phyloP scores from a whole-genome alignment of 352 stramenopile genomes.

The Globisporangium recalcitrans region DNA sequence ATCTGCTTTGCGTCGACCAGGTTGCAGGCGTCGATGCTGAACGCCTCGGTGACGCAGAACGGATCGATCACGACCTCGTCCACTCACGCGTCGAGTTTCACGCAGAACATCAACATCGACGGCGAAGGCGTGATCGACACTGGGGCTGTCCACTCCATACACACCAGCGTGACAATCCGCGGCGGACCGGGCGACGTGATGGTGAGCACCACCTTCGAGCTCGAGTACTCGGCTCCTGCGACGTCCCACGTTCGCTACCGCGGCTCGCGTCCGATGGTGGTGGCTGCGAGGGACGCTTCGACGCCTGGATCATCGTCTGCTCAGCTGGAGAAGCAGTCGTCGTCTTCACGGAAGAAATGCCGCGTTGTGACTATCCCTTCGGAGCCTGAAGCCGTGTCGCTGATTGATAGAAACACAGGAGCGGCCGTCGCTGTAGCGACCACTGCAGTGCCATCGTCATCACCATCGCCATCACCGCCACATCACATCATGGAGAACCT shows the following conservation, averaged over 20 bases:
- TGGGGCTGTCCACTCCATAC: neutral
- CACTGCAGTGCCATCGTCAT: neutral
- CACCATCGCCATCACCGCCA: neutral
- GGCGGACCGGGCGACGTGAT: neutral
- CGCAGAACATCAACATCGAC: neutral
- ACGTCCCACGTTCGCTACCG: slow-evolving; percentile 1
- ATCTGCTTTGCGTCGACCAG: slow-evolving; percentile 1
- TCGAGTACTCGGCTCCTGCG: neutral
- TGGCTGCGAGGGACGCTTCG: neutral
- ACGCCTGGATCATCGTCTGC: neutral
- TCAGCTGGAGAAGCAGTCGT: slow-evolving; percentile 1
- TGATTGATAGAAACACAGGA: neutral
- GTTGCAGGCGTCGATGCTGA: neutral
- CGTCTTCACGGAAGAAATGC: neutral
- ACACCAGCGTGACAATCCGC: neutral
- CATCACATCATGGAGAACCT: neutral
- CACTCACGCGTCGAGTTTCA: neutral
- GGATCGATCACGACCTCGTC: neutral
- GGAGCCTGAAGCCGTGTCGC: neutral
- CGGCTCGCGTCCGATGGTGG: neutral
- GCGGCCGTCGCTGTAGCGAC: neutral
- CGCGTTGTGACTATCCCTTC: neutral
- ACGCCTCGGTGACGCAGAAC: neutral
- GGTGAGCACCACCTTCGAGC: neutral
- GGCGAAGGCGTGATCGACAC: slow-evolving; percentile 1